These are phyloP conservation scores for Kodamaea ohmeri DNA, from an alignment of 1,139 yeast species.

Conservation along the genomic window DNA sequence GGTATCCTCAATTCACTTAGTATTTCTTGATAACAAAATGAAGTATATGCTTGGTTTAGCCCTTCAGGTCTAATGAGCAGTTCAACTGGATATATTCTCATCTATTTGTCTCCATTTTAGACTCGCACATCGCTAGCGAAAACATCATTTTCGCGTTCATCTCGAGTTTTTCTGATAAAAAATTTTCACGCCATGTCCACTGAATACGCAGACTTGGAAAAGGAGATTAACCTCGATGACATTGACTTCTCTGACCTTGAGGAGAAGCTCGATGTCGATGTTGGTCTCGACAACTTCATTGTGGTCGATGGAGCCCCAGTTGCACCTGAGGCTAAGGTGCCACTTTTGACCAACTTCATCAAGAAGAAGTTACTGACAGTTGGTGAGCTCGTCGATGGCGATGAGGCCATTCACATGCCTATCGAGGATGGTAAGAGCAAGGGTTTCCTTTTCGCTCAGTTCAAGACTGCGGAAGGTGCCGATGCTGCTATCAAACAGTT, in stretches of 20 bases:
- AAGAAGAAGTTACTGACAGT: slow-evolving; percentile 68
- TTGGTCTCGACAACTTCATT: slow-evolving; percentile 72
- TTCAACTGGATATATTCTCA: too few species aligned
- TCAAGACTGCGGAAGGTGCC: slow-evolving; percentile 64
- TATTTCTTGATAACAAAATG: too few species aligned
- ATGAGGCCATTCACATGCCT: slow-evolving; percentile 78
- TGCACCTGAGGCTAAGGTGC: slow-evolving; percentile 87
- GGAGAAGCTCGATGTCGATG: slow-evolving; percentile 62
- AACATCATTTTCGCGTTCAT: slow-evolving; percentile 5
- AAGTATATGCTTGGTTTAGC: too few species aligned
- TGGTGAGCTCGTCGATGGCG: slow-evolving; percentile 68
- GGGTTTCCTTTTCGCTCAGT: slow-evolving; percentile 88
- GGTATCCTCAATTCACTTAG: too few species aligned
- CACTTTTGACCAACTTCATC: slow-evolving; percentile 80
- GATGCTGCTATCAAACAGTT: slow-evolving; percentile 75
- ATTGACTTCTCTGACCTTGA: slow-evolving; percentile 89
- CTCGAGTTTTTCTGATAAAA: slow-evolving; percentile 7
- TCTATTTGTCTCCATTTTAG: too few species aligned
- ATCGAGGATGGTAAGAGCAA: slow-evolving; percentile 74
- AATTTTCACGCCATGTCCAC: slow-evolving; percentile 23
- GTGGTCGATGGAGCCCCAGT: slow-evolving; percentile 95
- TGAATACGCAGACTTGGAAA: slow-evolving; percentile 41
- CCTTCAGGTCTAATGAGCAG: too few species aligned
- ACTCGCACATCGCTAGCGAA: too few species aligned
- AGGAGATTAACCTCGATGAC: slow-evolving; percentile 48